Conservation (phyloP, 1,284 basidiomycete species). For the Nidula niveotomentosa region DNA sequence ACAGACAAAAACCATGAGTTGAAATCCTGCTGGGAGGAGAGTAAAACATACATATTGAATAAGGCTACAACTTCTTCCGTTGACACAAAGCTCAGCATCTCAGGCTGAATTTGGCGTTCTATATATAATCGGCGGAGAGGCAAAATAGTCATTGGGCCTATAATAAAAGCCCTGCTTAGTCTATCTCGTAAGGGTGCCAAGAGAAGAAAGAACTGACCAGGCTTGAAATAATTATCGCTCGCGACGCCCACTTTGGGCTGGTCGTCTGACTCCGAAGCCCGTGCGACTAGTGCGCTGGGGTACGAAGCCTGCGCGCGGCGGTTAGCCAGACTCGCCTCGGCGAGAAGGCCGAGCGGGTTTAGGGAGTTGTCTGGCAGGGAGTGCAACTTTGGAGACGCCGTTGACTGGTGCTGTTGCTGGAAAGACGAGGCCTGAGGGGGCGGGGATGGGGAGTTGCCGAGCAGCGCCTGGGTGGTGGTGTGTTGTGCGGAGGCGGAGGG, state of each 20-base stretch:
- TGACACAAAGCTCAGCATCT: slow-evolving; percentile 83
- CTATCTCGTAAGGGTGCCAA: not conserved
- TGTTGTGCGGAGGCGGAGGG: slow-evolving; percentile 46
- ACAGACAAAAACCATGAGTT: slow-evolving; percentile 11
- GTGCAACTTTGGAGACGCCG: slow-evolving; percentile 77
- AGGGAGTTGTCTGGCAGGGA: slow-evolving; percentile 89
- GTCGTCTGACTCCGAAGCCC: slow-evolving; percentile 29
- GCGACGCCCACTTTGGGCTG: slow-evolving; percentile 76
- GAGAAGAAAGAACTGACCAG: slow-evolving; percentile 50
- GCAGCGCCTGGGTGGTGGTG: slow-evolving; percentile 56
- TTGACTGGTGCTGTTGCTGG: slow-evolving; percentile 27
- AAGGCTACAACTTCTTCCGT: slow-evolving; percentile 87
- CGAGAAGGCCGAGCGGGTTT: slow-evolving; percentile 88
- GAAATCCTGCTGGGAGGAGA: slow-evolving; percentile 4
- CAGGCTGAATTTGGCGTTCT: slow-evolving; percentile 86
- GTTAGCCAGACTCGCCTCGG: slow-evolving; percentile 90
- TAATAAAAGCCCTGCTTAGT: not conserved
- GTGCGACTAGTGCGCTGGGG: slow-evolving; percentile 34
- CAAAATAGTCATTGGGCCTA: slow-evolving; percentile 84
- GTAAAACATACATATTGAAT: slow-evolving; percentile 80
- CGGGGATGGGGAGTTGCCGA: slow-evolving; percentile 56
- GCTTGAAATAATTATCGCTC: slow-evolving; percentile 92
- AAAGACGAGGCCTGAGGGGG: slow-evolving; percentile 30
- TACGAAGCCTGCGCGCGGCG: slow-evolving; percentile 53
- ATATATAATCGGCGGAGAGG: slow-evolving; percentile 86